A percentile compares a stretch with the other conserved stretches of the same genome.
These are phyloP conservation scores for Penicillium sp. DNA, from an alignment of 2,329 filamentous ascomycete genomes.

Conservation along the genomic window DNA sequence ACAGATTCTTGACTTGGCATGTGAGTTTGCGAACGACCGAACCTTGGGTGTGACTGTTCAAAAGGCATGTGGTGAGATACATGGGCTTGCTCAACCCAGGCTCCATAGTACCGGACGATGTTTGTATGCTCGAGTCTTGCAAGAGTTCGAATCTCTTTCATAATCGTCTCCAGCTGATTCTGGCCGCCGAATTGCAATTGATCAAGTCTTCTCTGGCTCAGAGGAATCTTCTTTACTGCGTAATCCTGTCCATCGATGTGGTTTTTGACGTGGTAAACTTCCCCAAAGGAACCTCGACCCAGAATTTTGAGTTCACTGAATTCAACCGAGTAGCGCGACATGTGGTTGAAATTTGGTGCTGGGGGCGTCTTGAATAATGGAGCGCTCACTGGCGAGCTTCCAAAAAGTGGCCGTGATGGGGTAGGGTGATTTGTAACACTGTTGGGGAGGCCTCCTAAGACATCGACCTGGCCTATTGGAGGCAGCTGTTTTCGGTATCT, in stretches of 20 bases:
- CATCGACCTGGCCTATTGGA: constrained; percentile 16
- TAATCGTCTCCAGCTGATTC: constrained; percentile 54
- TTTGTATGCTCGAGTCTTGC: constrained; percentile 63
- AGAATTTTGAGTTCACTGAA: constrained; percentile 56
- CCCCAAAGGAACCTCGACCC: constrained; percentile 64
- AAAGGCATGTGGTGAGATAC: constrained; percentile 14
- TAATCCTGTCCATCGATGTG: constrained; percentile 61
- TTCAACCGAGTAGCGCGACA: constrained; percentile 50
- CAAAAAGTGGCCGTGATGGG: constrained; percentile 25
- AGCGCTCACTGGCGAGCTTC: constrained; percentile 33
- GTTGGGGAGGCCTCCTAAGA: constrained; percentile 25
- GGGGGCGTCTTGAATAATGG: constrained; percentile 29
- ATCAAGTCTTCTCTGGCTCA: constrained; percentile 53
- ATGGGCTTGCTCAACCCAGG: constrained; percentile 59
- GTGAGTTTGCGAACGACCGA: constrained; percentile 17
- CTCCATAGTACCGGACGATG: constrained; percentile 64
- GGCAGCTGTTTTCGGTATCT: constrained; percentile 19
- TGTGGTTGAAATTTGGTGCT: constrained; percentile 22
- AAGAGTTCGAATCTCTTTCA: constrained; percentile 61
- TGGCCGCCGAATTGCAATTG: constrained; percentile 53
- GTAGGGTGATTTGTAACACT: constrained; percentile 24
- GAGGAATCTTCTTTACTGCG: constrained; percentile 63
- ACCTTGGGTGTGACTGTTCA: constrained; percentile 4
- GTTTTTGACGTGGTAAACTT: constrained; percentile 61
- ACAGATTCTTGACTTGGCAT: constrained; percentile 15